phyloP scores from a whole-genome alignment of 2,329 filamentous ascomycete genomes.

The Alternaria sp. region DNA sequence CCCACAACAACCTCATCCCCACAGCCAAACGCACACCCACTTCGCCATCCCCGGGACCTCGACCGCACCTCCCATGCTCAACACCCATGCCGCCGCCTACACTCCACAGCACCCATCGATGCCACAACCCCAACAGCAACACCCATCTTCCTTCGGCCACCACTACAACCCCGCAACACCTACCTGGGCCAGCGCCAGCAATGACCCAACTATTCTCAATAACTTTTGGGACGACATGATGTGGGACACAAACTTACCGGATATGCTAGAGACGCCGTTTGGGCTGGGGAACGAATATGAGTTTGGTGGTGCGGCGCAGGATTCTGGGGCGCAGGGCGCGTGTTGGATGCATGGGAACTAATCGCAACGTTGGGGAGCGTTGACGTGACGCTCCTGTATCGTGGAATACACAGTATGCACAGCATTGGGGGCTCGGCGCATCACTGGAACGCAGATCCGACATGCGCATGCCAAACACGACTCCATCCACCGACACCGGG shows the following conservation, averaged over 20 bases:
- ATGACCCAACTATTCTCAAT: constrained; percentile 39
- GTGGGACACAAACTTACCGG: constrained; percentile 49
- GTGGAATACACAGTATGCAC: background rate
- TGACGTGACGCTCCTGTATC: background rate
- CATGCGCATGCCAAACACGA: accelerated
- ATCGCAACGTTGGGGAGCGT: background rate
- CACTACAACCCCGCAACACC: constrained; percentile 40
- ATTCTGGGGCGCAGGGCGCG: constrained; percentile 35
- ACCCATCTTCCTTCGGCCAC: constrained; percentile 12
- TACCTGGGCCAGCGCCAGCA: constrained; percentile 28
- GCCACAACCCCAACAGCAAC: background rate
- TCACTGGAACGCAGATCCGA: background rate
- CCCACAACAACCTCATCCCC: constrained; percentile 6
- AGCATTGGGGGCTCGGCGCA: background rate
- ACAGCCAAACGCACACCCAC: constrained; percentile 14
- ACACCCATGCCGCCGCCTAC: constrained; percentile 14
- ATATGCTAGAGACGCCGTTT: constrained; percentile 47
- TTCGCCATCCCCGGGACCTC: constrained; percentile 19
- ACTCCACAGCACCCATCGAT: constrained; percentile 1
- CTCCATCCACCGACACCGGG: background rate
- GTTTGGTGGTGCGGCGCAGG: constrained; percentile 41
- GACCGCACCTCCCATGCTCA: constrained; percentile 17
- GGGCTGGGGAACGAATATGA: constrained; percentile 44
- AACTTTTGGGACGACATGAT: constrained; percentile 52
- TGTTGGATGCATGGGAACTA: constrained; percentile 48